These are phyloP conservation scores for Colletotrichum tabaci DNA, from an alignment of 2,329 filamentous ascomycete genomes.

Conservation along the genomic window DNA sequence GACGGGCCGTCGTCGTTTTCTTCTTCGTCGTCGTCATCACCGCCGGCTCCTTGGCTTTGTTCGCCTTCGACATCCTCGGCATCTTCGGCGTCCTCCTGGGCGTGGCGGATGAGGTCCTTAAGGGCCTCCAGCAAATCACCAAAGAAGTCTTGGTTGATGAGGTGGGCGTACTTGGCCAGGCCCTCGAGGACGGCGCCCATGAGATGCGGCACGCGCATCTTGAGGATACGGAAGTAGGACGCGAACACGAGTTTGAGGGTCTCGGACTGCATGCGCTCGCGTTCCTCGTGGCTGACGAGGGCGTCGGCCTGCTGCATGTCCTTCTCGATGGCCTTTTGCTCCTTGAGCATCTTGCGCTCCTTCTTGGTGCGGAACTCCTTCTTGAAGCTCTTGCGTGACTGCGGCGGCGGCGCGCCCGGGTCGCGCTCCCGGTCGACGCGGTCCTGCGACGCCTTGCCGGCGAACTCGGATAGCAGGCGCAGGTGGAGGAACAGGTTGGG, in stretches of 20 bases:
- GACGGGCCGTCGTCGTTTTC: constrained; percentile 56
- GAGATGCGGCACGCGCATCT: constrained; percentile 82
- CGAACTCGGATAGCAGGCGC: constrained; percentile 89
- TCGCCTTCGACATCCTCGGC: constrained; percentile 56
- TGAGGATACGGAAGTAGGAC: constrained; percentile 94
- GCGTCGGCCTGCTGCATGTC: constrained; percentile 96
- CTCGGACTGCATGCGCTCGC: constrained; percentile 94
- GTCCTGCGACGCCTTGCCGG: constrained; percentile 85
- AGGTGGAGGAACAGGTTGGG: constrained; percentile 93
- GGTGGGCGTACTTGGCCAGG: constrained; percentile 90
- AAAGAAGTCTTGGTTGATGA: constrained; percentile 99
- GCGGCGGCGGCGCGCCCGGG: constrained; percentile 42
- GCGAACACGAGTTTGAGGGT: constrained; percentile 96
- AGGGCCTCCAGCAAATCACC: constrained; percentile 94
- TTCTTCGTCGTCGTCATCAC: constrained; percentile 61
- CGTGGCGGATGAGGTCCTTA: constrained; percentile 89
- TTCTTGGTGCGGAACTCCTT: constrained; percentile 91
- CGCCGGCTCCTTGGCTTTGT: constrained; percentile 55
- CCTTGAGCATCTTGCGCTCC: constrained; percentile 84
- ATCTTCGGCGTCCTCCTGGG: constrained; percentile 68
- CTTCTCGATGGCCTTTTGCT: constrained; percentile 90
- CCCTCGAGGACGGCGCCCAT: constrained; percentile 99
- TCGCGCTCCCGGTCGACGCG: constrained; percentile 71
- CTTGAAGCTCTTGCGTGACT: constrained; percentile 79
- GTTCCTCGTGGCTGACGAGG: constrained; percentile 90